Percentiles rank a stretch among this genome's conserved stretches.
phyloP scores from a whole-genome alignment of 1,284 basidiomycete genomes.

The Clitocybe nebularis region DNA sequence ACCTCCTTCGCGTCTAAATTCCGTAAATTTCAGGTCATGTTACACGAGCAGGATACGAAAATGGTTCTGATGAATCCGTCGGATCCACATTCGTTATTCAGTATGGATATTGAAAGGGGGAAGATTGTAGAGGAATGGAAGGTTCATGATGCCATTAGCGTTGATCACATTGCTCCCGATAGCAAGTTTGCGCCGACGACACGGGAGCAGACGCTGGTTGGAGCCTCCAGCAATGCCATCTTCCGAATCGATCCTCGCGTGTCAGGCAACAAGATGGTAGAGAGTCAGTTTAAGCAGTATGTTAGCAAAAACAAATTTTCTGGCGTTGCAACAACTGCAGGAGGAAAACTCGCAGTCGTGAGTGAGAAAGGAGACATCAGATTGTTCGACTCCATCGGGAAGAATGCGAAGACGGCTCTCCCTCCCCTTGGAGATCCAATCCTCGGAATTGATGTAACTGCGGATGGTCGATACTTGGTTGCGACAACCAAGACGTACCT shows the following conservation, averaged over 20 bases:
- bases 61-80: constrained; percentile 91
- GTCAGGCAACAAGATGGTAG: constrained; percentile 89
- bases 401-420: constrained; percentile 99
- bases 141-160: constrained; percentile 83
- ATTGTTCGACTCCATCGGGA: constrained; percentile 94
- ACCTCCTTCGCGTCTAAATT: neutral
- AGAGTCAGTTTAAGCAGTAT: constrained; percentile 96
- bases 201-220: constrained; percentile 89
- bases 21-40: constrained; percentile 70
- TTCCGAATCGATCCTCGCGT: constrained; percentile 97
- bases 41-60: constrained; percentile 95
- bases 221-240: constrained; percentile 89
- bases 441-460: constrained; percentile 90
- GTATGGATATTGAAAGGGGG: constrained; percentile 92
- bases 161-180: constrained; percentile 89
- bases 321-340: constrained; percentile 84
- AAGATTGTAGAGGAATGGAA: constrained; percentile 99
- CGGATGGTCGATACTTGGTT: constrained; percentile 92
- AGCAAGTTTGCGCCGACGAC: constrained; percentile 96
- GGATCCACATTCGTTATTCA: constrained; percentile 85
- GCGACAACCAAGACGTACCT: constrained; percentile 96
- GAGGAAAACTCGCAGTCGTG: constrained; percentile 88
- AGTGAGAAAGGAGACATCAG: constrained; percentile 97
- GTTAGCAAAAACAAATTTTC: constrained; percentile 95
- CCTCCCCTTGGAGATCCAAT: constrained; percentile 96